These are phyloP conservation scores for Carpinus fangiana DNA, from an alignment of 306 rosid genomes.

Conservation along the genomic window DNA sequence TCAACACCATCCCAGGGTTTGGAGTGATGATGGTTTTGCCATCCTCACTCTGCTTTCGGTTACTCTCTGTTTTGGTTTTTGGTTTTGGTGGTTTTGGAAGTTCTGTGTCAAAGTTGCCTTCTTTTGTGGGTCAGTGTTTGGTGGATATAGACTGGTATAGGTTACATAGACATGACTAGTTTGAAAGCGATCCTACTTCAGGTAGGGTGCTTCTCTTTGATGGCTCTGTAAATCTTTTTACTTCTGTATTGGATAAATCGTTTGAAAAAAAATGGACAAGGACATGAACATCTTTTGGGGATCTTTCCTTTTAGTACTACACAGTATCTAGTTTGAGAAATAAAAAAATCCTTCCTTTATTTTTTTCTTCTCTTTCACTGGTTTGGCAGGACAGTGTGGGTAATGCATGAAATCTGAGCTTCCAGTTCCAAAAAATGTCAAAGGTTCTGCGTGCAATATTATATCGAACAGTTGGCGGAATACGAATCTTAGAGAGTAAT, in stretches of 20 bases:
- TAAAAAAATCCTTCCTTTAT: background rate
- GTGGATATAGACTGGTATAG: conserved; percentile 9
- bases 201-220: background rate
- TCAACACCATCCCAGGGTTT: conserved; percentile 34
- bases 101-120: background rate
- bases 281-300: conserved; percentile 12
- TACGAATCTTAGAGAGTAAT: background rate
- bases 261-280: conserved; percentile 17
- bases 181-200: background rate
- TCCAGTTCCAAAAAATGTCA: background rate
- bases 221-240: conserved; percentile 32
- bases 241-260: conserved; percentile 11
- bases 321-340: conserved; percentile 3
- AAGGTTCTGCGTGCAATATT: background rate
- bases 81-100: background rate
- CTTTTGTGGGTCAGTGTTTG: conserved; percentile 11
- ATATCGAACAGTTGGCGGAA: background rate
- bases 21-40: conserved; percentile 10
- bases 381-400: background rate
- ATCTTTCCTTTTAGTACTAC: background rate
- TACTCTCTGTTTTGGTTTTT: background rate
- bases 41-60: background rate
- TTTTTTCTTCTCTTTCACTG: background rate
- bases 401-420: background rate
- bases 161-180: conserved; percentile 6